Evolutionary conservation across 1,139 yeast genomes (phyloP).

Genomic region (Starmera stellimalicola): DNA sequence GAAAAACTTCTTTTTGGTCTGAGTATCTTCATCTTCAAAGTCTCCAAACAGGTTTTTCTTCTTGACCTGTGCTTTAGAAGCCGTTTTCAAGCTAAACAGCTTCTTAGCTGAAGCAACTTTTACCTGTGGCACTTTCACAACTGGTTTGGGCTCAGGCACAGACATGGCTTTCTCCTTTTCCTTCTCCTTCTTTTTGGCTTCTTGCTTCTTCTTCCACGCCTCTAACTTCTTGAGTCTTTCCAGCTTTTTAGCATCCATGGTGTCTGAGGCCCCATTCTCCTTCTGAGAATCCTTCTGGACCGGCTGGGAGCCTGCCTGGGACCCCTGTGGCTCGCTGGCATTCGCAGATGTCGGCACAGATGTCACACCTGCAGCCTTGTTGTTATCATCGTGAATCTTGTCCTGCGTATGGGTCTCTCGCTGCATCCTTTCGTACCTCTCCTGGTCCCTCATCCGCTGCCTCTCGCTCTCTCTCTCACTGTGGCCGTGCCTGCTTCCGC

Average conservation of each 20-base stretch:
- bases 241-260: conserved; percentile 12
- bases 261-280: conserved; percentile 2
- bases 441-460: conserved; percentile 7
- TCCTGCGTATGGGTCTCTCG: not conserved
- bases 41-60: conserved; percentile 18
- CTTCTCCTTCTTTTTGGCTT: conserved; percentile 18
- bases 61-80: conserved; percentile 3
- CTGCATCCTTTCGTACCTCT: conserved; percentile 5
- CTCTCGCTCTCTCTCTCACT: conserved; percentile 4
- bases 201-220: conserved; percentile 35
- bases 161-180: conserved; percentile 15
- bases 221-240: conserved; percentile 25
- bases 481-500: conserved; percentile 1
- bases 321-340: too few relatives aligned
- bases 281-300: too few relatives aligned
- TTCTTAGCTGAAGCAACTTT: too few relatives aligned
- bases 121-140: too few relatives aligned
- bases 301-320: too few relatives aligned
- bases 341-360: too few relatives aligned
- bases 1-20: conserved; percentile 11
- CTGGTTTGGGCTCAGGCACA: too few relatives aligned
- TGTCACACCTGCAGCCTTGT: not conserved
- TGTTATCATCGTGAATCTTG: conserved; percentile 1
- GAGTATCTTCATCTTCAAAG: conserved; percentile 21
- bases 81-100: too few relatives aligned